Evolutionary conservation across 495 filamentous ascomycete species (phyloP), one percentile per base, ranked within the genome.

Genomic region (Xylaria cubensis): DNA sequence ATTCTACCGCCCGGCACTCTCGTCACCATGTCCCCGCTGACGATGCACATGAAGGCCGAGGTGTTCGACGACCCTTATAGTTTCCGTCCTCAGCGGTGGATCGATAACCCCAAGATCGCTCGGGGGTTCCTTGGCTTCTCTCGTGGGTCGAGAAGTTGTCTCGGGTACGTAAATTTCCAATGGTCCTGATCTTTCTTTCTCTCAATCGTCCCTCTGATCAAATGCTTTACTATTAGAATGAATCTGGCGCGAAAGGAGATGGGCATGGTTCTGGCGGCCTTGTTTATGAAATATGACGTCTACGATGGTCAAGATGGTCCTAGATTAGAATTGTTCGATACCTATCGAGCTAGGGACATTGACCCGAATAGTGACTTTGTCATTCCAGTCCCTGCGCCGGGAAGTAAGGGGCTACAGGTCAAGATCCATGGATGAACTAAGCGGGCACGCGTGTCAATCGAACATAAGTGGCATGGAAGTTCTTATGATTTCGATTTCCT

Each of bases 231-330:
- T 39, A 39, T 7, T 48, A 12, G 76, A 77, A 67, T 79, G 68
- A 64, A 70, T n/a, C 44, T 70, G 48, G 68, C 68, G 24, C 68
- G 68, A 12, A 58, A 48, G 10, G 68, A 70, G 41, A 64, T 70
- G 56, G 41, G 21, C 58, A 63, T 70, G 39, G 42, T 70, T 15
- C 56, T 70, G 5, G 68, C 56, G 12, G 51, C 68, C 12, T n/a
- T 70, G 10, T 39, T 70, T 4, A 36, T 19, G 10, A 63, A 36
- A 39, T 70, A 70, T 17, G 68, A 70, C 15, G 42, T 70, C 24
- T 70, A 70, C 21, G 5, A n/a, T 13, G 51, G 51, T 29, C 51
- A 55, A 21, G 21, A 26, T 26, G 51, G 51, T 0, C 51, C 51
- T 10, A 29, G 21, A 1, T 3, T 55, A 4, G 51, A 55, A 15